Conservation (phyloP, 331 rosid species). For the Quercus lobata region DNA sequence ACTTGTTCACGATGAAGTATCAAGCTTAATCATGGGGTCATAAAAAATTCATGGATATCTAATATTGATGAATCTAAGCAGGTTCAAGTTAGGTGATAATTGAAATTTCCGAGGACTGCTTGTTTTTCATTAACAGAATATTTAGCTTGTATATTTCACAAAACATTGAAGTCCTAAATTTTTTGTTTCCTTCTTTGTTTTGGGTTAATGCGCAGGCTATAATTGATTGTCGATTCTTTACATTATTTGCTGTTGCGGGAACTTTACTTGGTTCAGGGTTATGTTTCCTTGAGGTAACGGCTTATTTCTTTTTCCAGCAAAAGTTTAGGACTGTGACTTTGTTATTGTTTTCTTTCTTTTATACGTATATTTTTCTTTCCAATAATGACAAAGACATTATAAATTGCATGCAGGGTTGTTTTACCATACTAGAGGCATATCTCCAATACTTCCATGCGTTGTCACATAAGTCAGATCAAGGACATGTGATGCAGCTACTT, state of each 20-base stretch:
- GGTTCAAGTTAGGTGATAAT: too few species aligned
- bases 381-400: neutral
- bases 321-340: neutral
- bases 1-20: too few species aligned
- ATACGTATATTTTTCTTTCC: neutral
- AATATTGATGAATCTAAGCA: too few species aligned
- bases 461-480: slow-evolving; percentile 50
- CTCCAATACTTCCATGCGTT: slow-evolving; percentile 46
- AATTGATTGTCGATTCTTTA: slow-evolving; percentile 77
- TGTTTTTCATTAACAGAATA: too few species aligned
- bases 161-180: too few species aligned
- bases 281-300: slow-evolving; percentile 70
- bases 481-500: slow-evolving; percentile 56
- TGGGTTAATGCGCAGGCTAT: slow-evolving; percentile 45
- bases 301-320: neutral
- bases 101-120: too few species aligned
- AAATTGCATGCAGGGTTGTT: slow-evolving; percentile 54
- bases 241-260: slow-evolving; percentile 75
- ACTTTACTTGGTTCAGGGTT: slow-evolving; percentile 71
- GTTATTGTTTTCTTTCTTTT: neutral
- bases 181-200: neutral
- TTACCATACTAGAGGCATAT: slow-evolving; percentile 55
- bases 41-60: too few species aligned
- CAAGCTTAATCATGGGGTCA: too few species aligned
- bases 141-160: too few species aligned